phyloP scores from a whole-genome alignment of 2,329 filamentous ascomycete species.

The Pochonia chlamydosporia region DNA sequence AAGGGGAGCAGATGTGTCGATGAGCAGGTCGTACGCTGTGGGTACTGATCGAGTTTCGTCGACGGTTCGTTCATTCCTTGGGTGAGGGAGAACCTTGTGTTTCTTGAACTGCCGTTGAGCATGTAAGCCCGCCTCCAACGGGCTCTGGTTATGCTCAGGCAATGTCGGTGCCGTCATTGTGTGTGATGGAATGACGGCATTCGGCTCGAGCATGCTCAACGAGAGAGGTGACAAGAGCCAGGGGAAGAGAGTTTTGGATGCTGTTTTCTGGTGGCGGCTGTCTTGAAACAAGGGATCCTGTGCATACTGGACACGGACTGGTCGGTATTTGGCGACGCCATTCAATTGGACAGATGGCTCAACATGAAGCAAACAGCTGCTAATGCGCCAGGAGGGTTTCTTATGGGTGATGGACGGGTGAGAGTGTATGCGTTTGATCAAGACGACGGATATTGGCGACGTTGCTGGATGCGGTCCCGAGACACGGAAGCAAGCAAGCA shows the following conservation, averaged over 20 bases:
- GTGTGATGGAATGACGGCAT: slow-evolving; percentile 17
- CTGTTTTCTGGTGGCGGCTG: slow-evolving; percentile 12
- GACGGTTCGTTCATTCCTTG: slow-evolving; percentile 19
- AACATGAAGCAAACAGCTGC: slow-evolving; percentile 4
- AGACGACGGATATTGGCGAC: not conserved
- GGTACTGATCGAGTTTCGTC: slow-evolving; percentile 19
- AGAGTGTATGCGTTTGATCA: not conserved
- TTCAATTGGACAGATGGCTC: slow-evolving; percentile 11
- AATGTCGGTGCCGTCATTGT: slow-evolving; percentile 25
- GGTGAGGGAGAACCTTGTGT: slow-evolving; percentile 38
- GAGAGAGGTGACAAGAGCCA: slow-evolving; percentile 4
- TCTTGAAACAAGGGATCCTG: slow-evolving; percentile 13
- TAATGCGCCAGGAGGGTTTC: not conserved
- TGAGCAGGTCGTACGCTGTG: slow-evolving; percentile 17
- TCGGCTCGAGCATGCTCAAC: slow-evolving; percentile 21
- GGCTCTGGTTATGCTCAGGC: slow-evolving; percentile 20
- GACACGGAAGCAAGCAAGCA: slow-evolving; percentile 8
- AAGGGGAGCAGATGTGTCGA: slow-evolving; percentile 18
- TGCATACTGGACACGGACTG: slow-evolving; percentile 14
- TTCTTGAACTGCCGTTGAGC: slow-evolving; percentile 37
- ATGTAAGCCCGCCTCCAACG: slow-evolving; percentile 20
- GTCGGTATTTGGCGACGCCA: slow-evolving; percentile 10
- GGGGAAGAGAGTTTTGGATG: not conserved
- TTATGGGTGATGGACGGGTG: not conserved
- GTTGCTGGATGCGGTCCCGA: slow-evolving; percentile 6